A percentile compares a stretch with the other conserved stretches of the same genome.
Evolutionary conservation across 31 red algal species (phyloP).

Genomic region (Bonnemaisonia californica): DNA sequence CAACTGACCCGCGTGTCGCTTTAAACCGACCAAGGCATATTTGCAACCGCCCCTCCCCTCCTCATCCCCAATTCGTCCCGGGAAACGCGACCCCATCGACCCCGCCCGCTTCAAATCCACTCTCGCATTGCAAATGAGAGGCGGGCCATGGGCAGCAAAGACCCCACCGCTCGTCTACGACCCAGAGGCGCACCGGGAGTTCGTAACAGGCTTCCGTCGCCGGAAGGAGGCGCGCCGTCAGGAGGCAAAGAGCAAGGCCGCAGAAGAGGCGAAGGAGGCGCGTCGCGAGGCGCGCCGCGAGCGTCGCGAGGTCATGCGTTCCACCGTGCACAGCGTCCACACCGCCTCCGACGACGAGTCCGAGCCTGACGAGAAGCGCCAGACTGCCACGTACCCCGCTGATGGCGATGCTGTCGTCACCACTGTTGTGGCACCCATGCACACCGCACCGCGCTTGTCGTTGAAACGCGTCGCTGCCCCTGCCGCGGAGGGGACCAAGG

Average conservation of each 20-base stretch:
- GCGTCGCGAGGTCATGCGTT: slow-evolving; percentile 37
- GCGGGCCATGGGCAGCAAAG: no score
- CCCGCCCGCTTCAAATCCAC: no score
- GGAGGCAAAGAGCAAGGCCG: slow-evolving; percentile 21
- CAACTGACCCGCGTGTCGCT: no score
- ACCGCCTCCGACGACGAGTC: slow-evolving; percentile 4
- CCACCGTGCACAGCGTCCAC: not conserved
- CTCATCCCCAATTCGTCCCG: no score
- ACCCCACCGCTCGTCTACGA: not conserved
- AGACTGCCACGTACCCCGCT: slow-evolving; percentile 19
- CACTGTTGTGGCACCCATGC: slow-evolving; percentile 47
- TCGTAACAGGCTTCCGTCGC: slow-evolving; percentile 70
- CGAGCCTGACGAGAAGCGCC: not conserved
- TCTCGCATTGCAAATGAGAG: no score
- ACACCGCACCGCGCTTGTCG: slow-evolving; percentile 16
- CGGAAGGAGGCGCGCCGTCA: slow-evolving; percentile 60
- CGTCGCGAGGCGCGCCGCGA: slow-evolving; percentile 37
- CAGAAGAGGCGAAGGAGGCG: slow-evolving; percentile 40
- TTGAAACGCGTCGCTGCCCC: no score
- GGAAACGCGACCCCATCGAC: no score
- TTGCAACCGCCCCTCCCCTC: no score
- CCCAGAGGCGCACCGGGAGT: slow-evolving; percentile 62
- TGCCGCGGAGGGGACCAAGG: not conserved
- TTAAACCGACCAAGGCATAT: no score
- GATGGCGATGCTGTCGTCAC: slow-evolving; percentile 49